Evolutionary conservation across 2,329 filamentous ascomycete genomes (phyloP), one percentile per base, ranked within the genome.

Genomic region (Pseudogymnoascus destructans): DNA sequence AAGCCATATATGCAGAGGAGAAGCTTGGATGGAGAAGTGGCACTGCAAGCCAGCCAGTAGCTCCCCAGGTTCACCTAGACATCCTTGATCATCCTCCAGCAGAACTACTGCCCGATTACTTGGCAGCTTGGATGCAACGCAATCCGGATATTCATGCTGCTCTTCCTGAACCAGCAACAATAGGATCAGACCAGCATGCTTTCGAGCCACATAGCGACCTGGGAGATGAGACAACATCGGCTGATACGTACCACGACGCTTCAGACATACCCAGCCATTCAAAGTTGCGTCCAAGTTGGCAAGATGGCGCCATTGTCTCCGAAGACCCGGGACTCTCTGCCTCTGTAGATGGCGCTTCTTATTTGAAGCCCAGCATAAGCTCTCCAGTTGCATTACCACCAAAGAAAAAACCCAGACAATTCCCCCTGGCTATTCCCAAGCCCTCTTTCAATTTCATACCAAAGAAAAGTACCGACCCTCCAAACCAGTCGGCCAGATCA

Each of bases 371-470:
- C 25, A 52, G 25, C n/a, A 30, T 30, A 30, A 52, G 25, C 3
- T 19, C 25, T 17, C 15, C 46, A 30, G 15, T 27, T 30, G n/a
- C 46, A 17, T 10, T 27, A 6, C 46, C 46, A 19, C 25, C 25
- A 23, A 52, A 52, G 46, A 52, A 52, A 30, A 52, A 52, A 30
- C n/a, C 46, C n/a, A 30, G 46, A 17, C 46, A 30, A 30, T 52
- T 52, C 5, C 46, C 46, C n/a, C 13, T 52, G 25, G 46, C 25
- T 19, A 52, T 52, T 19, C 46, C 46, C 2, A 52, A 52, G 4
- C 46, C 46, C 0, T 52, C 46, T 2, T 52, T 52, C 10, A 52
- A 52, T 30, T 52, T 52, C n/a, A 52, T 52, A 52, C 46, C 46
- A 4, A 52, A 52, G n/a, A 30, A 11, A 8, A 52, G 25, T 30